These are phyloP conservation scores for Aspergillus sp. DNA, from an alignment of 2,329 filamentous ascomycete genomes.

Conservation along the genomic window DNA sequence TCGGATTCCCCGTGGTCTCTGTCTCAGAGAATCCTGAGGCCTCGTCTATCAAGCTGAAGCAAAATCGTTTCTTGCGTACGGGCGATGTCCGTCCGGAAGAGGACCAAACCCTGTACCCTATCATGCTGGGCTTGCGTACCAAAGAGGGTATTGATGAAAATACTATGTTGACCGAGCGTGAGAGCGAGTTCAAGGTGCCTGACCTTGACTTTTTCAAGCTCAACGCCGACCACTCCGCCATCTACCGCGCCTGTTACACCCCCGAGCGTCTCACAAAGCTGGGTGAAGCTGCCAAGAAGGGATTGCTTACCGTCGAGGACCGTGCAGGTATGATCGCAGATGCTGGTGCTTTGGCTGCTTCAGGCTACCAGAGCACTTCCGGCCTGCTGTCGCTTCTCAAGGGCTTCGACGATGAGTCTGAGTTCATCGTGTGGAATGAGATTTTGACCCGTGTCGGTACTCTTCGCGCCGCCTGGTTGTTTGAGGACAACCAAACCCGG, in stretches of 20 bases:
- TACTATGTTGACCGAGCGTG: conserved; percentile 66
- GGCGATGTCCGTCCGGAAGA: conserved; percentile 92
- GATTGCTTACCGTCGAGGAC: conserved; percentile 80
- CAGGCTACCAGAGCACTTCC: conserved; percentile 90
- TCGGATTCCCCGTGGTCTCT: conserved; percentile 85
- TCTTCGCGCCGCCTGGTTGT: conserved; percentile 83
- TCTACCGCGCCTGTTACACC: conserved; percentile 86
- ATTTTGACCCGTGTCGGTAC: conserved; percentile 72
- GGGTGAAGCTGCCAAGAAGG: conserved; percentile 76
- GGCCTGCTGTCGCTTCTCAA: conserved; percentile 80
- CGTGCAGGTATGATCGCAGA: conserved; percentile 93
- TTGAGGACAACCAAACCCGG: conserved; percentile 67
- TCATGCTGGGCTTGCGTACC: conserved; percentile 80
- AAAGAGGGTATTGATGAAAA: conserved; percentile 77
- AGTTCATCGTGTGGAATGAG: conserved; percentile 95
- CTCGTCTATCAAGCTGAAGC: conserved; percentile 77
- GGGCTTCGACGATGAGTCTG: conserved; percentile 72
- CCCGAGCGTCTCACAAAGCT: conserved; percentile 82
- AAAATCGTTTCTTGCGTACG: conserved; percentile 90
- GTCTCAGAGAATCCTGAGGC: conserved; percentile 71
- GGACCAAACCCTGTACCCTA: conserved; percentile 80
- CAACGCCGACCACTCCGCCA: conserved; percentile 88
- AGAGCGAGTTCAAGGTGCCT: conserved; percentile 71
- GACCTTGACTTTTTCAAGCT: conserved; percentile 90
- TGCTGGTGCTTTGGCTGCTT: conserved; percentile 80